Evolutionary conservation across 202 grass and related monocot genomes (phyloP).

Genomic region (Carex arenaria): DNA sequence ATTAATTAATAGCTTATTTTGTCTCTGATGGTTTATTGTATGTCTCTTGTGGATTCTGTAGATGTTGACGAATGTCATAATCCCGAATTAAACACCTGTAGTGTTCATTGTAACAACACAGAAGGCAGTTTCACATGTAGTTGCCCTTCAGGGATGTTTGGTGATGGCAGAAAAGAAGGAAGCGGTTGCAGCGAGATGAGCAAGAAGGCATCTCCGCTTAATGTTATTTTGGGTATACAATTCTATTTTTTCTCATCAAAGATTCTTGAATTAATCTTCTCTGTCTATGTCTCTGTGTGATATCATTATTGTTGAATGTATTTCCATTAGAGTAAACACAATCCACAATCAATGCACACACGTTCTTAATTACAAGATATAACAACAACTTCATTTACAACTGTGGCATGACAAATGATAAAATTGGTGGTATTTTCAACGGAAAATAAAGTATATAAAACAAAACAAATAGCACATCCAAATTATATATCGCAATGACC

Average conservation of each 20-base stretch:
- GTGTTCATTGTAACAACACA: no score
- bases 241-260: background rate
- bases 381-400: background rate
- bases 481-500: background rate
- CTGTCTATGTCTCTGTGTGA: no score
- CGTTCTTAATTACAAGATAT: background rate
- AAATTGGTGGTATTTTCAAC: background rate
- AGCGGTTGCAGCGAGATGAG: background rate
- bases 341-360: background rate
- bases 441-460: background rate
- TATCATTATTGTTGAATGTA: background rate
- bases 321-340: background rate
- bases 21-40: no score
- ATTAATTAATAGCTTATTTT: no score
- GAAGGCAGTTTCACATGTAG: no score
- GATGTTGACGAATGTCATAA: no score
- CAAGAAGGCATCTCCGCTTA: background rate
- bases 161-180: background rate
- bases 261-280: background rate
- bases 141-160: no score
- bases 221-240: conserved; percentile 26
- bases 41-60: no score
- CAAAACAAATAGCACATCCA: background rate
- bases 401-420: background rate
- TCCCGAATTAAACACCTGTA: no score